Percentiles rank a stretch among this genome's conserved stretches.
Evolutionary conservation across 176 grass and related monocot species (phyloP).

Genomic region (Carex pumila): DNA sequence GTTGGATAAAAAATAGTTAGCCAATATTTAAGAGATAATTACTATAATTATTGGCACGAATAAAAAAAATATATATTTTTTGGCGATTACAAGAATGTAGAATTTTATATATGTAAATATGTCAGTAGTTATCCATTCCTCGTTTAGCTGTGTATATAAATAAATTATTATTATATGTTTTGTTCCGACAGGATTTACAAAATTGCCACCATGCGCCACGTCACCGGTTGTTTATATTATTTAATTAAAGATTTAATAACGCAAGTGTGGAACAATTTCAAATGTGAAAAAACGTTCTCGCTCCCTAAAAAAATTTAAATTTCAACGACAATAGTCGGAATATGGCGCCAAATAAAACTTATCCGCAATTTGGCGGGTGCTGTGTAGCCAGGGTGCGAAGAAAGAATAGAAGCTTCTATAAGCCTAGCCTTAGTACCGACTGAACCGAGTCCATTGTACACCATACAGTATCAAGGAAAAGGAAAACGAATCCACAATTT

Average conservation of each 20-base stretch:
- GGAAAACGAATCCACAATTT: background rate
- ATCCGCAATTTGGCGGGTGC: background rate
- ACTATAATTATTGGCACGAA: background rate
- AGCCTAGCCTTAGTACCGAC: background rate
- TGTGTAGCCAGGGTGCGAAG: background rate
- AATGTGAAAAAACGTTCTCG: background rate
- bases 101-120: background rate
- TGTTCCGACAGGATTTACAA: background rate
- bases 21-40: background rate
- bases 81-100: background rate
- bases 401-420: background rate
- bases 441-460: background rate
- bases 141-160: background rate
- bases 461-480: background rate
- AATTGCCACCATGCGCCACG: background rate
- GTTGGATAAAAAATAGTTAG: no score
- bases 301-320: conserved; percentile 5
- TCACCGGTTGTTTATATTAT: background rate
- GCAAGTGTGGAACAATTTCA: background rate
- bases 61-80: no score
- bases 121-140: background rate
- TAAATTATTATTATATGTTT: background rate
- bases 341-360: background rate
- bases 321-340: background rate
- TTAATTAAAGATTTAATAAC: background rate